Base-by-base conservation (phyloP, 805 yeast genomes). In the Diddensiella santjacobensis region DNA sequence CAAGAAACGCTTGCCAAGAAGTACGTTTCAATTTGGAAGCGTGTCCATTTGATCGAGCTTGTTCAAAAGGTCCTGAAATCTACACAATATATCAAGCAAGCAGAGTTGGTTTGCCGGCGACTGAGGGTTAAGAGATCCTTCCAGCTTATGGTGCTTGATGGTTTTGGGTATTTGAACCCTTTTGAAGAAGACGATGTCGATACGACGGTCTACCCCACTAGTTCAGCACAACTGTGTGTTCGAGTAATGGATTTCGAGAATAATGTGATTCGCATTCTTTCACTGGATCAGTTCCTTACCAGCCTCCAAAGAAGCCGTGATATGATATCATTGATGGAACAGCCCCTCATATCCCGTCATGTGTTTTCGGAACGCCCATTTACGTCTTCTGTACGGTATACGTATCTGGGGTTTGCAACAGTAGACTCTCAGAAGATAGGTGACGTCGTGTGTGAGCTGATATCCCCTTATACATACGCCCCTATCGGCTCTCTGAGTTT, bases 401-500 rank as follows among this genome's bases (percentile, higher is more conserved):
- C 20, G 8, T 35, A 10, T 17, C 38, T 35, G 10, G 38, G 18
- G 38, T 35, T 8, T 17, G 15, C 18, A 8, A 17, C 20, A 8
- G 20, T 15, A n/a, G 38, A 35, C 15, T 8, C 8, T n/a, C 15
- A 8, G 17, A 35, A n/a, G 8, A 26, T 10, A 8, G 38, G 38
- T 17, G 6, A 6, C 44, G 10, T 46, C 23, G 17, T 44, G 10
- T 22, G 40, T 24, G 61, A 58, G 20, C 44, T 58, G 10, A 40
- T 55, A 3, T 57, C 62, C 2, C 60, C 62, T 3, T 54, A 53
- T 37, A 58, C 59, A 2, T 45, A 50, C 19, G 44, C 50, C 31
- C 49, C 55, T 11, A 40, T 52, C 6, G 62, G 62, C 6, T 30
- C 54, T 6, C 8, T 35, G 6, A 35, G 8, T 35, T 6, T 35